Evolutionary conservation across 352 stramenopile genomes (phyloP).

Genomic region (Peronospora tabacina): DNA sequence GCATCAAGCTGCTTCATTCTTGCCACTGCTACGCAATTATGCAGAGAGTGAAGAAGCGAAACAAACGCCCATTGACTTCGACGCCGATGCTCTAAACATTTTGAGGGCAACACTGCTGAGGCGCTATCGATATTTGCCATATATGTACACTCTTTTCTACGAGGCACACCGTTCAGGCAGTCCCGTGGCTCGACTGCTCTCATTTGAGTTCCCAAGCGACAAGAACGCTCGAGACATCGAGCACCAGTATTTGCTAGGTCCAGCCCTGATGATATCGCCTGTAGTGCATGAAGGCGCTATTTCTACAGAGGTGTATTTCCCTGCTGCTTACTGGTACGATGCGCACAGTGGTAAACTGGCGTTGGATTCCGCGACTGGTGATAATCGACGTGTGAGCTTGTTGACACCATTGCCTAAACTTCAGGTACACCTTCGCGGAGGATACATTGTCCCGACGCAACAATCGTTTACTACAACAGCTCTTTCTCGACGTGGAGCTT

Average conservation of each 20-base stretch:
- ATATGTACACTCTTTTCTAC: conserved; percentile 82
- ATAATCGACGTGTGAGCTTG: conserved; percentile 30
- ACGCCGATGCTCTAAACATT: conserved; percentile 54
- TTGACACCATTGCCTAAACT: conserved; percentile 47
- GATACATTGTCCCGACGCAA: conserved; percentile 56
- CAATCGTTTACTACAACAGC: conserved; percentile 44
- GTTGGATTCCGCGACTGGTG: conserved; percentile 4
- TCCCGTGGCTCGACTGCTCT: conserved; percentile 46
- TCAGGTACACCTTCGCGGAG: conserved; percentile 61
- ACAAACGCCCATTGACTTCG: conserved; percentile 64
- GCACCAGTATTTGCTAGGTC: conserved; percentile 64
- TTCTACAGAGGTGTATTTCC: conserved; percentile 53
- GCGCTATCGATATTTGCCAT: conserved; percentile 73
- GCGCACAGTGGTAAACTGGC: conserved; percentile 37
- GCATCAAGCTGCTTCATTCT: conserved; percentile 73
- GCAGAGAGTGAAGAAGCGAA: conserved; percentile 27
- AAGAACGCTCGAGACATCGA: conserved; percentile 34
- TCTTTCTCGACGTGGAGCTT: conserved; percentile 45
- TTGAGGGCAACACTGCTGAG: conserved; percentile 48
- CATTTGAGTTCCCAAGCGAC: conserved; percentile 61
- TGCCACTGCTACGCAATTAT: conserved; percentile 75
- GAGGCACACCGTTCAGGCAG: conserved; percentile 37
- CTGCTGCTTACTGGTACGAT: conserved; percentile 64
- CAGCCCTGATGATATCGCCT: conserved; percentile 70
- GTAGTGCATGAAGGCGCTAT: conserved; percentile 62